A percentile compares a stretch with the other conserved stretches of the same genome.
These are phyloP conservation scores for Echinosophora koreensis DNA, from an alignment of 306 rosid genomes.

Conservation along the genomic window DNA sequence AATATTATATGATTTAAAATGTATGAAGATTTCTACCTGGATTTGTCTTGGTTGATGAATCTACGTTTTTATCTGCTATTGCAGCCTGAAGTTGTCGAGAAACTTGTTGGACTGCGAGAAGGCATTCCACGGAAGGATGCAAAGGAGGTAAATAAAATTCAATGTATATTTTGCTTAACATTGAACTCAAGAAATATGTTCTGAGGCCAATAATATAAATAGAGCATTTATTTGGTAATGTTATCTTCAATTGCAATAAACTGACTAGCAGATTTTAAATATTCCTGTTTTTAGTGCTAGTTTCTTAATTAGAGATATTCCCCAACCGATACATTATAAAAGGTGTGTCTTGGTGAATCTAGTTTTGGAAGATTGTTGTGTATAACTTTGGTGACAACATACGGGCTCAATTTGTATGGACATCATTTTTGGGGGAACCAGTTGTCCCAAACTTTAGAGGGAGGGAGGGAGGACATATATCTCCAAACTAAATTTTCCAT, in stretches of 20 bases:
- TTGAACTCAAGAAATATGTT: constrained; percentile 31
- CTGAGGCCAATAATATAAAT: too few relatives aligned
- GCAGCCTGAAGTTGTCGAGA: constrained; percentile 97
- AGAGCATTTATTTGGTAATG: constrained; percentile 24
- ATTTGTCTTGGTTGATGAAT: constrained; percentile 30
- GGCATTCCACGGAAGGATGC: constrained; percentile 98
- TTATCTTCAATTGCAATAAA: constrained; percentile 3
- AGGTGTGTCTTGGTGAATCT: not conserved
- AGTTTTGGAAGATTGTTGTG: not conserved
- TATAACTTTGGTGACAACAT: not conserved
- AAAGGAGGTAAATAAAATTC: constrained; percentile 79
- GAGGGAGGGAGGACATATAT: not conserved
- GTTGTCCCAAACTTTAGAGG: not conserved
- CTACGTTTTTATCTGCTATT: constrained; percentile 44
- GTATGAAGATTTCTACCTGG: constrained; percentile 10
- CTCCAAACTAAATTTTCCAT: constrained; percentile 8
- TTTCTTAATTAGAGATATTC: not conserved
- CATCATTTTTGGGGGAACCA: not conserved
- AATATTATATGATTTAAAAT: constrained; percentile 6
- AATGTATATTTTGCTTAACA: constrained; percentile 22
- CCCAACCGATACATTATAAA: constrained; percentile 13
- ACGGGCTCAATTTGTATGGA: constrained; percentile 13
- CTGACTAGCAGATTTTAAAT: constrained; percentile 9
- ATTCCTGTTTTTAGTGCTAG: constrained; percentile 23
- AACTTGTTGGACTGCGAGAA: constrained; percentile 90